Evolutionary conservation across 176 grass and related monocot genomes (phyloP), one percentile per base, ranked within the genome.

Genomic region (Triticum timopheevii): DNA sequence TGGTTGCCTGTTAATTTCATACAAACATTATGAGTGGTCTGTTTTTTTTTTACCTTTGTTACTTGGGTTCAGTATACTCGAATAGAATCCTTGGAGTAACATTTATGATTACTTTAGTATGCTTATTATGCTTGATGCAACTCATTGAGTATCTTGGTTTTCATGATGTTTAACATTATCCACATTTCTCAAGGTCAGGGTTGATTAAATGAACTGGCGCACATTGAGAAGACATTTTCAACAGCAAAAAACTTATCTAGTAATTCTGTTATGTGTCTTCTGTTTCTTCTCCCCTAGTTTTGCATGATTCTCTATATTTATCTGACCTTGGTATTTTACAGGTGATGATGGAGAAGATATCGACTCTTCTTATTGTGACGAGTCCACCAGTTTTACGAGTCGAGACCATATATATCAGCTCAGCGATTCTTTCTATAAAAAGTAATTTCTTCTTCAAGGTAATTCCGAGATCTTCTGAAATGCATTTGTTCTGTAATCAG

Each of bases 401-500:
- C 25, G 93, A 85, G 56, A 85, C 85, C 4, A 90, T 97, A 56
- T 88, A 93, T 83, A 91, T 97, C 63, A 95, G 89, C 75, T 97
- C 95, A 5, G 95, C 89, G 4, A 97, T 97, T 91, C 91, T 97
- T 72, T 93, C 93, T 61, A 89, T 85, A 10, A 94, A 97, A 88
- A 97, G 93, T 81, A 85, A 79, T 86, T 97, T 97, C 80, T 97
- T 97, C 86, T 90, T 80, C 70, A 95, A 97, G 95, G 95, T 95
- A 47, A 52, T 83, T 79, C 16, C 35, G 17, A 8, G 1, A 6
- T 68, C 42, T 80, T 58, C 38, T 81, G 25, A 65, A 40, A 63
- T 69, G 19, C 3, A 35, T 45, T 68, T 87, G 54, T 67, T 35
- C 1, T 86, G 8, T 79, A 69, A 24, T 63, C 74, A 8, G 7